Percentiles rank a stretch among this genome's conserved stretches.
These are phyloP conservation scores for Vaccinium corymbosum DNA, from an alignment of 148 eudicot genomes.

Conservation along the genomic window DNA sequence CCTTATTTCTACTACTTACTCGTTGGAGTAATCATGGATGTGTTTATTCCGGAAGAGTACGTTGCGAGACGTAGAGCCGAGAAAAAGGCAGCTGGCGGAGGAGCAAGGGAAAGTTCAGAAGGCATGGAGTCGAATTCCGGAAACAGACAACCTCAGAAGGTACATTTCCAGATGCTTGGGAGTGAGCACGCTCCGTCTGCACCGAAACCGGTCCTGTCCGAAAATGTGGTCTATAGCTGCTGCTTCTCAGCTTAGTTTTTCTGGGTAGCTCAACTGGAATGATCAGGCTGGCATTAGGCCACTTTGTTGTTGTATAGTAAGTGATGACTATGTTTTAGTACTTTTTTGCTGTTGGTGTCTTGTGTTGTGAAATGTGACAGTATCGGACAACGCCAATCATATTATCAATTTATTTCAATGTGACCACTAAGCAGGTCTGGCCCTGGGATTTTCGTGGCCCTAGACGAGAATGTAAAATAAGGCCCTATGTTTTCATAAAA, in stretches of 20 bases:
- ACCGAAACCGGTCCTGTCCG: not conserved
- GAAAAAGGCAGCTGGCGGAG: conserved; percentile 16
- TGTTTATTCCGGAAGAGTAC: conserved; percentile 39
- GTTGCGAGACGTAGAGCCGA: conserved; percentile 26
- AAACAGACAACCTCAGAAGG: not conserved
- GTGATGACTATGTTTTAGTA: not conserved
- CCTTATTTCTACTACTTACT: not conserved
- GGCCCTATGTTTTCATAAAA: no score
- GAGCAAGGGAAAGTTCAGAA: not conserved
- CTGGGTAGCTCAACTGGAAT: not conserved
- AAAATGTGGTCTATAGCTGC: conserved; percentile 1
- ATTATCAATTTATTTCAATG: no score
- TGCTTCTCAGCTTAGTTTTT: conserved; percentile 15
- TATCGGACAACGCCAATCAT: no score
- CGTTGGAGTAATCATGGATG: conserved; percentile 22
- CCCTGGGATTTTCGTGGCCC: no score
- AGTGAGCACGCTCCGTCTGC: not conserved
- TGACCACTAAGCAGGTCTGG: no score
- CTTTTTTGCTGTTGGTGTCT: not conserved
- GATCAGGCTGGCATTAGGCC: not conserved
- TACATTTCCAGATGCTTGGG: not conserved
- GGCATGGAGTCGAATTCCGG: not conserved
- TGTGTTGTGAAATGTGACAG: no score
- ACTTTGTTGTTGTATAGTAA: not conserved
- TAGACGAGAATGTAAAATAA: no score